Evolutionary conservation across 495 filamentous ascomycete genomes (phyloP), one percentile per base, ranked within the genome.

Genomic region (Lasiosphaeriaceae sp.): DNA sequence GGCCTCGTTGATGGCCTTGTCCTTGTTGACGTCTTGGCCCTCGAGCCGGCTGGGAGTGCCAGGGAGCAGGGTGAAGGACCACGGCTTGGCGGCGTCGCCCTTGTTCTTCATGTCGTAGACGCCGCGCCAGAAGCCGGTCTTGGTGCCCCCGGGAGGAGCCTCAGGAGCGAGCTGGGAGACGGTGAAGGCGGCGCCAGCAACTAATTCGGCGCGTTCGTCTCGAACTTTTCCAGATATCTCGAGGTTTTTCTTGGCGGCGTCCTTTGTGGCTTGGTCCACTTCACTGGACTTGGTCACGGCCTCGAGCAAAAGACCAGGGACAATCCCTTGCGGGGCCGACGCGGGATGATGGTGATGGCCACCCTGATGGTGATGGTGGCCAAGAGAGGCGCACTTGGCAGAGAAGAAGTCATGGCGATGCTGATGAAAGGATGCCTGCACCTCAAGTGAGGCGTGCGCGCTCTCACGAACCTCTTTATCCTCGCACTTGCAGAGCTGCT

Each of bases 1-100:
- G 12, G 69, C 70, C 45, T 73, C 64, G 61, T 74, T 73, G 48
- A 31, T 68, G 1, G 66, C 47, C 35, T 61, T 55, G 59, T 74
- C 72, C 12, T 21, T 31, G 16, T 16, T 43, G 7, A 12, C 14
- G 39, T 14, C 39, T 12, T 43, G 39, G 2, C 39, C 39, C 39
- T 43, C 39, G 39, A 43, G 39, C 12, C 39, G 39, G 39, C 12
- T 17, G 39, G 39, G 14, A n/a, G 1, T 14, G 39, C 39, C 39
- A 5, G 39, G 39, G 39, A 43, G 39, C 39, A 43, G 39, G 39
- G 14, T 43, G 39, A 43, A 43, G 14, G 39, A 16, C 39, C 39
- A 43, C 39, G 39, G 39, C 39, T 43, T 43, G 39, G 12, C n/a
- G 7, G 39, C 39, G 14, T 43, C 39, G 39, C 39, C 39, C 39